Conservation (phyloP, 768 basidiomycete genomes). For the Tricholoma furcatifolium region DNA sequence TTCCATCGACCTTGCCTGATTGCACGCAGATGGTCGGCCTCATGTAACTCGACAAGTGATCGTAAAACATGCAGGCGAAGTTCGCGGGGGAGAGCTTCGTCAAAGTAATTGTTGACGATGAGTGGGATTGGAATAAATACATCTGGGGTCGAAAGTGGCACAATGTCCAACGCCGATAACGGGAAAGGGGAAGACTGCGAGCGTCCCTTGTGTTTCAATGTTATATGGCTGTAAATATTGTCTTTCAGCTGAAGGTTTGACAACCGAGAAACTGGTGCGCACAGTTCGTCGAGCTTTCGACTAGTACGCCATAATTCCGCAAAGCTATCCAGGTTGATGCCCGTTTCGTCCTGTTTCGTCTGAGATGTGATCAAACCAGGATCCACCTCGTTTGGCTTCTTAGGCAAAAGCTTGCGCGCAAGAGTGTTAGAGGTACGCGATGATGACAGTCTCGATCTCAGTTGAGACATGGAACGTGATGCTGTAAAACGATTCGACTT, state of each 20-base stretch:
- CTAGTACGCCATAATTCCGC: slow-evolving; percentile 45
- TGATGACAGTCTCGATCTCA: slow-evolving; percentile 46
- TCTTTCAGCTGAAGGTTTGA: slow-evolving; percentile 11
- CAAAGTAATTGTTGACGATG: slow-evolving; percentile 58
- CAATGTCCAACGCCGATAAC: slow-evolving; percentile 56
- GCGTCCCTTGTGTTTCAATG: slow-evolving; percentile 49
- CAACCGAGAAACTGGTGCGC: slow-evolving; percentile 12
- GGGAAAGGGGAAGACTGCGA: slow-evolving; percentile 68
- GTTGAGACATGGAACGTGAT: slow-evolving; percentile 45
- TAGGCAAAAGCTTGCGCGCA: slow-evolving; percentile 54
- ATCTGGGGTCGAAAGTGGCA: slow-evolving; percentile 49
- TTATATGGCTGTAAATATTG: slow-evolving; percentile 5
- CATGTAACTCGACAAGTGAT: slow-evolving; percentile 55
- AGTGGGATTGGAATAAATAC: slow-evolving; percentile 51
- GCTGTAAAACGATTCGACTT: slow-evolving; percentile 41
- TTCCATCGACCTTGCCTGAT: slow-evolving; percentile 56
- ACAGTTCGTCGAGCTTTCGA: slow-evolving; percentile 23
- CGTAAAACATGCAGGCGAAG: slow-evolving; percentile 60
- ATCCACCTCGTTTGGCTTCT: slow-evolving; percentile 29
- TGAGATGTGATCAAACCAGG: not conserved
- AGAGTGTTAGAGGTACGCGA: slow-evolving; percentile 46
- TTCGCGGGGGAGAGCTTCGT: slow-evolving; percentile 70
- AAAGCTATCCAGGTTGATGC: slow-evolving; percentile 30
- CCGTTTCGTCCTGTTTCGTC: slow-evolving; percentile 14
- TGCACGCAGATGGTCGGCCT: slow-evolving; percentile 51